A percentile compares a stretch with the other conserved stretches of the same genome.
Evolutionary conservation across 2,329 filamentous ascomycete genomes (phyloP).

Genomic region (Macrophomina pseudophaseolina): DNA sequence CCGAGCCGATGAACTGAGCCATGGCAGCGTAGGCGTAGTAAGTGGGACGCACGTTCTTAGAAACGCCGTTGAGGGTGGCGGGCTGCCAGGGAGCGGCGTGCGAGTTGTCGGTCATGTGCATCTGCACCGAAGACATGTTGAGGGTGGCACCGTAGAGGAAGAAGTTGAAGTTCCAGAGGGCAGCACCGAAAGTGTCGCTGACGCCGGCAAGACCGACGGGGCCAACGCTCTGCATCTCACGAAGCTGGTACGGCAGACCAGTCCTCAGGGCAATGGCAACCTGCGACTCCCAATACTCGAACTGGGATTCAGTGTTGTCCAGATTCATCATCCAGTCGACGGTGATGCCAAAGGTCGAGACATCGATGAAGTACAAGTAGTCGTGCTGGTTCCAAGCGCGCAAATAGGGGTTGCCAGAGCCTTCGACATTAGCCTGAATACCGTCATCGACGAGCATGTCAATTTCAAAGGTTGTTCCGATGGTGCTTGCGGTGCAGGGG

Average conservation of each 20-base stretch:
- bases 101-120: slow-evolving; percentile 62
- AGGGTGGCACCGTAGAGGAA: slow-evolving; percentile 56
- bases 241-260: slow-evolving; percentile 54
- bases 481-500: slow-evolving; percentile 56
- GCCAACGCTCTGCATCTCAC: slow-evolving; percentile 59
- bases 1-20: slow-evolving; percentile 55
- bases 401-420: slow-evolving; percentile 42
- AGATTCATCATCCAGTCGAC: slow-evolving; percentile 53
- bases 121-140: slow-evolving; percentile 54
- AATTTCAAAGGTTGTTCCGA: slow-evolving; percentile 57
- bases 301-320: slow-evolving; percentile 54
- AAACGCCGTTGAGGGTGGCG: slow-evolving; percentile 42
- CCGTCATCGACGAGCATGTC: slow-evolving; percentile 47
- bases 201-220: slow-evolving; percentile 54
- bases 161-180: slow-evolving; percentile 60
- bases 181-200: slow-evolving; percentile 56
- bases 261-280: slow-evolving; percentile 49
- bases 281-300: slow-evolving; percentile 53
- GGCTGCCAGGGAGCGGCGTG: slow-evolving; percentile 58
- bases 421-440: slow-evolving; percentile 45
- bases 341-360: slow-evolving; percentile 51
- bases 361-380: slow-evolving; percentile 59
- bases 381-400: slow-evolving; percentile 59
- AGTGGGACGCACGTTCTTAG: slow-evolving; percentile 49
- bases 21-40: slow-evolving; percentile 60